These are phyloP conservation scores for Senna tora DNA, from an alignment of 306 rosid species.

Conservation along the genomic window DNA sequence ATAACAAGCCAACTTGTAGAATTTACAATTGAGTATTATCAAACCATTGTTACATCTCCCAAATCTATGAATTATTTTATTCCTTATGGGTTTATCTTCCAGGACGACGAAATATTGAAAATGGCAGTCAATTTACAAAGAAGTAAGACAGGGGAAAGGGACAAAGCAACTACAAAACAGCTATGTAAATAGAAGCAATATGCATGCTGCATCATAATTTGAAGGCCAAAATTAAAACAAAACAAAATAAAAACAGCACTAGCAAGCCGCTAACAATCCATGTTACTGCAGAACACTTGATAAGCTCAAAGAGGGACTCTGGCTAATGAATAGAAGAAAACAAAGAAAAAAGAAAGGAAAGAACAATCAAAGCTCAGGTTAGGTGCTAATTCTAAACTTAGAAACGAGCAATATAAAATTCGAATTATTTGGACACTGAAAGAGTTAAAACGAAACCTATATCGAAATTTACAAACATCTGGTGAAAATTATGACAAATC, in stretches of 20 bases:
- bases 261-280: not conserved
- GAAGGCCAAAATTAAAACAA: not conserved
- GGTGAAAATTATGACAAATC: not conserved
- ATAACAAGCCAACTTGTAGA: not conserved
- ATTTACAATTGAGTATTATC: not conserved
- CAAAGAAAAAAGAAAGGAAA: not conserved
- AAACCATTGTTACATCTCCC: slow-evolving; percentile 5
- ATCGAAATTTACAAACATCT: not conserved
- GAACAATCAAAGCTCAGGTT: not conserved
- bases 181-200: not conserved
- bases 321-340: not conserved
- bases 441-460: not conserved
- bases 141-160: not conserved
- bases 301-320: not conserved
- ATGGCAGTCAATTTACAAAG: not conserved
- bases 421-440: not conserved
- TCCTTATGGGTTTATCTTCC: not conserved
- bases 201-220: not conserved
- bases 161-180: not conserved
- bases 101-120: not conserved
- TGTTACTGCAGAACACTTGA: not conserved
- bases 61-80: not conserved
- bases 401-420: slow-evolving; percentile 3
- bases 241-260: not conserved
- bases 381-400: too few relatives aligned